phyloP scores from a whole-genome alignment of 306 rosid species.

The Acmispon strigosus region DNA sequence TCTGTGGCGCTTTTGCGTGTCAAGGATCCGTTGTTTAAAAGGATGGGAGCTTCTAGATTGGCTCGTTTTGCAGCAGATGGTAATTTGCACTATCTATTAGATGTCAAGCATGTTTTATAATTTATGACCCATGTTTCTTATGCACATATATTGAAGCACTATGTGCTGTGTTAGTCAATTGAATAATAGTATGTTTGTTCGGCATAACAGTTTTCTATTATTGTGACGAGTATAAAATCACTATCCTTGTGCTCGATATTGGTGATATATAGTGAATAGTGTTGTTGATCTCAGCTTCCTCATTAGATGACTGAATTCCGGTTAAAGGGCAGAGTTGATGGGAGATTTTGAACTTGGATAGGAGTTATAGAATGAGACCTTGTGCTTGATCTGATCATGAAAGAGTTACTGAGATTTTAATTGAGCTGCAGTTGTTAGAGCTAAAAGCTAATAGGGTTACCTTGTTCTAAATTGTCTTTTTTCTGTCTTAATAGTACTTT shows the following conservation, averaged over 20 bases:
- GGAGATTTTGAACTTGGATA: not conserved
- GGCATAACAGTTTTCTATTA: not conserved
- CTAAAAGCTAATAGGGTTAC: not conserved
- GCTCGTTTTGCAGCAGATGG: conserved; percentile 87
- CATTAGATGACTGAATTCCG: not conserved
- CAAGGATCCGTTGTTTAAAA: conserved; percentile 87
- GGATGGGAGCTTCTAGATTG: conserved; percentile 92
- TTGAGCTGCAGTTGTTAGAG: not conserved
- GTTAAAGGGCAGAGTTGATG: conserved; percentile 10
- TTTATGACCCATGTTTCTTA: not conserved
- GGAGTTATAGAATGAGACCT: not conserved
- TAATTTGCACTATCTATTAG: conserved; percentile 12
- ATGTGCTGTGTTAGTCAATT: not conserved
- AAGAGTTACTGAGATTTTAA: not conserved
- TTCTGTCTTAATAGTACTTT: too few relatives aligned
- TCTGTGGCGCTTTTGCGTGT: conserved; percentile 80
- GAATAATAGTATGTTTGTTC: not conserved
- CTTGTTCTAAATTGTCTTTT: not conserved
- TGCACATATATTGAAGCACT: not conserved
- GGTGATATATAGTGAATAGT: not conserved
- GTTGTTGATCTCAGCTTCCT: not conserved
- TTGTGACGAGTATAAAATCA: not conserved
- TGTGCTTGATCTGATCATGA: not conserved
- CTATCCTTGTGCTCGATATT: not conserved
- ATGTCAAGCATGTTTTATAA: not conserved